Evolutionary conservation across 139 green algal species (phyloP).

Genomic region (Chlorella sp.): DNA sequence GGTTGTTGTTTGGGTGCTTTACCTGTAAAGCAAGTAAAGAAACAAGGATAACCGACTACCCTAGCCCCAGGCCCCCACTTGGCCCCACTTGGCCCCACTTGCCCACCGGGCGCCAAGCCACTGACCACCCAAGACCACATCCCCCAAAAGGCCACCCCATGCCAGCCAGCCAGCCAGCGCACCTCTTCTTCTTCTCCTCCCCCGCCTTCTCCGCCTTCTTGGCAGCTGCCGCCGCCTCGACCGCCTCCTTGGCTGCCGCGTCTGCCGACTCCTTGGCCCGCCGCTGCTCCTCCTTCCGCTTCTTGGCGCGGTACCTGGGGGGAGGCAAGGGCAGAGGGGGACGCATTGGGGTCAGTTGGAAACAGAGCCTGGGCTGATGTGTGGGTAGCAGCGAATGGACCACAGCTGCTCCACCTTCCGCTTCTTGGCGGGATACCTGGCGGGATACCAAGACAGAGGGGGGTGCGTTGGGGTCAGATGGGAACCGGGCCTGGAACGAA

Average conservation of each 20-base stretch:
- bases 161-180: not conserved
- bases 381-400: not conserved
- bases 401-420: no score
- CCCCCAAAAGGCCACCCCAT: not conserved
- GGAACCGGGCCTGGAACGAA: no score
- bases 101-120: no score
- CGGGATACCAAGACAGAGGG: no score
- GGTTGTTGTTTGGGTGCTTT: no score
- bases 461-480: no score
- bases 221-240: slow-evolving; percentile 40
- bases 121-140: no score
- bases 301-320: slow-evolving; percentile 34
- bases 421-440: no score
- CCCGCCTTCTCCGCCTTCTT: slow-evolving; percentile 49
- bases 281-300: slow-evolving; percentile 65
- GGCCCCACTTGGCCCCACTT: no score
- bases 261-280: slow-evolving; percentile 58
- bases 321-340: not conserved
- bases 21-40: no score
- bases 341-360: not conserved
- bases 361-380: not conserved
- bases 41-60: no score
- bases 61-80: no score
- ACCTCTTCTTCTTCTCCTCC: slow-evolving; percentile 50
- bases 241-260: slow-evolving; percentile 46